Evolutionary conservation across 345 rosid genomes (phyloP).

Genomic region (Crucihimalaya himalaica): DNA sequence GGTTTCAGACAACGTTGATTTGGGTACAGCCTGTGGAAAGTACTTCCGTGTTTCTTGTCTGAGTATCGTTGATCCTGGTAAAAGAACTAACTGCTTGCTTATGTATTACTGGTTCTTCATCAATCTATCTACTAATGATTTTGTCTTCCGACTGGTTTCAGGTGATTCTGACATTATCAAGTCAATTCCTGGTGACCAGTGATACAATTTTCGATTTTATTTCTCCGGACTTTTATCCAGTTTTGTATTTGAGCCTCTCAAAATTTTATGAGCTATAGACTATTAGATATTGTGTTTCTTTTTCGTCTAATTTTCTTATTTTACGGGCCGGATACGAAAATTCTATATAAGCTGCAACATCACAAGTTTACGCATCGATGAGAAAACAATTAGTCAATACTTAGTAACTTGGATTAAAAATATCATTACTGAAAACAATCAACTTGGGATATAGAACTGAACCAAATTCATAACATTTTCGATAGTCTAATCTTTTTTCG

Average conservation of each 20-base stretch:
- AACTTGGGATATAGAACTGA: background rate
- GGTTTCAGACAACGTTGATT: slow-evolving; percentile 62
- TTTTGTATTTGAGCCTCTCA: slow-evolving; percentile 23
- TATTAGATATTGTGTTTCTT: background rate
- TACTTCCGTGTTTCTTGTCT: slow-evolving; percentile 74
- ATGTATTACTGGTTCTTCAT: background rate
- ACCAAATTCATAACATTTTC: background rate
- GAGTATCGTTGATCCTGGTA: slow-evolving; percentile 69
- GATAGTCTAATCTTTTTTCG: background rate
- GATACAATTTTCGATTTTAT: slow-evolving; percentile 24
- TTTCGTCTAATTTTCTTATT: background rate
- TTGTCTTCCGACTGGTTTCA: slow-evolving; percentile 7
- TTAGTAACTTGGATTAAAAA: too few species aligned
- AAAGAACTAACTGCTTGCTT: background rate
- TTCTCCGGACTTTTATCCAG: background rate
- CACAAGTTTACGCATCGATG: background rate
- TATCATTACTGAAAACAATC: background rate
- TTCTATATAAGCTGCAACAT: background rate
- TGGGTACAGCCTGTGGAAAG: slow-evolving; percentile 82
- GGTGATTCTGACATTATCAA: slow-evolving; percentile 88
- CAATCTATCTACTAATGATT: background rate
- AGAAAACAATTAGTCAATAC: too few species aligned
- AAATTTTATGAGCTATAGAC: slow-evolving; percentile 17
- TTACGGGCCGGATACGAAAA: background rate
- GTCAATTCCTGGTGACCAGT: slow-evolving; percentile 62